Base-by-base conservation (phyloP, 768 basidiomycete genomes). In the Heimioporus sp. region DNA sequence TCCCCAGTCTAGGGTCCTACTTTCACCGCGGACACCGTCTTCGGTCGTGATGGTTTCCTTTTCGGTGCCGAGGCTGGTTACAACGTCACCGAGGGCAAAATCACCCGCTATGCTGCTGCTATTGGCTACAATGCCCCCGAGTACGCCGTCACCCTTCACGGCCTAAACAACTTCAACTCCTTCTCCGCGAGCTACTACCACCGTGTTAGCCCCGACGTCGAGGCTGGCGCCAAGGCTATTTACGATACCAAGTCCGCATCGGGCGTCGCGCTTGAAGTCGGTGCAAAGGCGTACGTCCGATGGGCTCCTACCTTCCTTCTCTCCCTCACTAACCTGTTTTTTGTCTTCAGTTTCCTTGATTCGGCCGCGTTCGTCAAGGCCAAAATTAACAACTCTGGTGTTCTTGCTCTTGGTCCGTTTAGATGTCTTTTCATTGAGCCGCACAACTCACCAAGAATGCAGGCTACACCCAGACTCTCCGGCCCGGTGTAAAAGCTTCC, bases 141-240 rank as follows among this genome's bases (percentile, higher is more conserved):
- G 70, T 96, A 95, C 72, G 88, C 94, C 55, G 83, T 98, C 70
- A 92, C 95, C 66, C 60, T 98, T 53, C 95, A 98, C 74, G 92
- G 88, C 59, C 83, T 98, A 67, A 88, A 90, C 79, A 98, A 97
- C 82, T 74, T 97, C 71, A 88, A 86, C 70, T 87, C 86, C 64
- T 98, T 94, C 79, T 80, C 88, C 48, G 97, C 96, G 53, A 91
- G 88, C 72, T 99, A 98, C 83, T 98, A 98, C 81, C 97, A 99
- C 83, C 88, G 89, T 55, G 93, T 97, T 69, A 88, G 79, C 71
- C 72, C 78, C 53, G 92, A 94, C 64, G 92, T 95, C 46, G 94
- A 96, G 76, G 94, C 92, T 54, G 92, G 92, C 69, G 93, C 93
- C 58, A 93, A 93, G 82, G 96, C 95, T 35, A 80, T 96, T 72